Base-by-base conservation (phyloP, 2,329 filamentous ascomycete species). In the Fusarium heterosporum region DNA sequence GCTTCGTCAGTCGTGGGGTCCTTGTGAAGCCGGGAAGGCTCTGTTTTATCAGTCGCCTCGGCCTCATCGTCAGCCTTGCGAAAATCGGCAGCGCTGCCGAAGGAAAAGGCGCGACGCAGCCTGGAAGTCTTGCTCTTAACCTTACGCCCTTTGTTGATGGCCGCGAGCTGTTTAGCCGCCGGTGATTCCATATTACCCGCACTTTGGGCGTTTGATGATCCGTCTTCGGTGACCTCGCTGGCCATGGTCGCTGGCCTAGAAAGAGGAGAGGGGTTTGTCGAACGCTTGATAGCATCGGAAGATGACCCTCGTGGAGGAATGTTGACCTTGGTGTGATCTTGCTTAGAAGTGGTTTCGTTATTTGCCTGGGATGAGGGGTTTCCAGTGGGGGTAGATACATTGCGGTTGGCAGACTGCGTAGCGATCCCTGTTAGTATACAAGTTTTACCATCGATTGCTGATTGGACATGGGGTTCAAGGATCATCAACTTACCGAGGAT, bases 31-130 rank as follows among this genome's bases (percentile, higher is more conserved):
- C 87, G 89, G 6, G 85, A 80, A n/a, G 75, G 62, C 50, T 79
- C 80, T 34, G 64, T 48, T 47, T 76, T 77, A 25, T 70, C 68
- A 34, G 43, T 61, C 28, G 70, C 71, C 41, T 82, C 87, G 46
- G 55, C 64, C 9, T 90, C 89, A 69, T 90, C 89, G 12, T 89
- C 89, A 13, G 89, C 91, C 74, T 91, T 91, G 65, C 91, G 87
- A 46, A 99, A 88, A 75, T 99, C 96, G 10, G 95, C 93, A 40
- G 94, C 93, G 76, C 95, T 98, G 48, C 96, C 94, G 79, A 99
- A 99, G 0, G 96, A 99, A 74, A 99, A 97, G 0, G 96, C 96
- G 71, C 96, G 87, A 55, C 96, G 89, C 61, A 99, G 83, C 69
- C 94, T 86, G 17, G 92, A 94, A 3, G 91, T 92, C 80, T 97